Evolutionary conservation across 2,329 filamentous ascomycete species (phyloP), one percentile per base, ranked within the genome.

Genomic region (Colletotrichum scovillei): DNA sequence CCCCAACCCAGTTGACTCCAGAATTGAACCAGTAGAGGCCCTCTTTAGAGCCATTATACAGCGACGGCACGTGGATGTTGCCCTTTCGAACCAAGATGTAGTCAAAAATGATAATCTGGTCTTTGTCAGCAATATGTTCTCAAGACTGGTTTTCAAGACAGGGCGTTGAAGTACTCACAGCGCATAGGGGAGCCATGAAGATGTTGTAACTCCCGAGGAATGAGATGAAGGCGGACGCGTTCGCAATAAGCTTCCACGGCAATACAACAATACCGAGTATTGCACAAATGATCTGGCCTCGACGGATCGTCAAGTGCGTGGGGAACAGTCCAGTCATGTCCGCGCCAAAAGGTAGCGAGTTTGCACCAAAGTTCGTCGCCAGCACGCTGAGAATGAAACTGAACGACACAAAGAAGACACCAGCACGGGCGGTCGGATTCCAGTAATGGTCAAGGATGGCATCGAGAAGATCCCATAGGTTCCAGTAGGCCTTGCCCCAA

Each of bases 401-500:
- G 7, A 78, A 62, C 1, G 77, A 68, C 1, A 65, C 80, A 22
- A 84, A 80, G 65, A 83, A 82, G 38, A 84, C 78, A 1, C 78
- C 82, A 0, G 79, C 77, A 4, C 82, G 76, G 2, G 77, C 77
- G 3, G 75, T 78, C 1, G 80, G 75, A 3, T 74, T 79, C 76
- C 80, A 82, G 28, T 81, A 76, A 67, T 81, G 79, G 49, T 84
- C 82, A 7, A 84, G 75, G 16, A 84, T 82, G 11, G 80, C 78
- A 8, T 81, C 78, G 2, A 83, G 76, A 7, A 83, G 74, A 53
- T 82, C 81, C 76, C 81, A 82, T 8, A 80, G 76, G 42, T 83
- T 83, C 81, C 82, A 83, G 74, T 81, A 82, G 4, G 79, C 82
- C 76, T 81, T 53, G 73, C 84, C 68, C 78, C 83, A 79, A 12